phyloP scores from a whole-genome alignment of 1,284 basidiomycete genomes.

The Athelia psychrophila region DNA sequence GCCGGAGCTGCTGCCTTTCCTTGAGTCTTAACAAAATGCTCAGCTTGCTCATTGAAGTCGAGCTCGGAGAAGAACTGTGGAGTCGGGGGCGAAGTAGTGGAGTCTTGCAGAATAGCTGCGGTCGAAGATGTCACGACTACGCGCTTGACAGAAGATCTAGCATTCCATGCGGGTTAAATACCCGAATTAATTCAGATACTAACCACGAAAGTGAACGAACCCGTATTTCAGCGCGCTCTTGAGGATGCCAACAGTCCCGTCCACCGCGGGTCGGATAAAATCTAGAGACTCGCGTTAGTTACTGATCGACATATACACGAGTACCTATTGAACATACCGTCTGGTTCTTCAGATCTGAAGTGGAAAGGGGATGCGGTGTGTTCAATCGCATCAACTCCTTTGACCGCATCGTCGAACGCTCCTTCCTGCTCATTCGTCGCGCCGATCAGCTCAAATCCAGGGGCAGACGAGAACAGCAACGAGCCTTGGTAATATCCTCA shows the following conservation, averaged over 20 bases:
- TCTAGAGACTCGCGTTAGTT: slow-evolving; percentile 27
- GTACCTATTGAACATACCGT: neutral
- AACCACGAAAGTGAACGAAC: slow-evolving; percentile 24
- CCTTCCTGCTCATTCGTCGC: slow-evolving; percentile 20
- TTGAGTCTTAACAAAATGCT: slow-evolving; percentile 48
- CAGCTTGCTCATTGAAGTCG: slow-evolving; percentile 66
- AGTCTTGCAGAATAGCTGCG: slow-evolving; percentile 18
- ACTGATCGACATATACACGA: neutral
- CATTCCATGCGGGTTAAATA: neutral
- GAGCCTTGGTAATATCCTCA: slow-evolving; percentile 51
- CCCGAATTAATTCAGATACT: neutral
- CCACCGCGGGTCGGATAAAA: slow-evolving; percentile 61
- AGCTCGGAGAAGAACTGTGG: slow-evolving; percentile 34
- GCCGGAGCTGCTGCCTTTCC: slow-evolving; percentile 41
- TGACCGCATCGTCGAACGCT: slow-evolving; percentile 39
- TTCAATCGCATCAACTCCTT: slow-evolving; percentile 39
- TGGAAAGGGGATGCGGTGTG: slow-evolving; percentile 46
- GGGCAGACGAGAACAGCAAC: slow-evolving; percentile 4
- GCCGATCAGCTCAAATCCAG: neutral
- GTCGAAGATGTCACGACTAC: slow-evolving; percentile 58
- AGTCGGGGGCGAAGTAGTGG: slow-evolving; percentile 14
- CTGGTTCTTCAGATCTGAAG: slow-evolving; percentile 18
- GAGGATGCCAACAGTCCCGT: slow-evolving; percentile 59
- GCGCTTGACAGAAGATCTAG: slow-evolving; percentile 52
- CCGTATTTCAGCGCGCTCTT: slow-evolving; percentile 50